Percentiles rank a stretch among this genome's conserved stretches.
Evolutionary conservation across 2,329 filamentous ascomycete genomes (phyloP).

Genomic region (Penicillium sp.): DNA sequence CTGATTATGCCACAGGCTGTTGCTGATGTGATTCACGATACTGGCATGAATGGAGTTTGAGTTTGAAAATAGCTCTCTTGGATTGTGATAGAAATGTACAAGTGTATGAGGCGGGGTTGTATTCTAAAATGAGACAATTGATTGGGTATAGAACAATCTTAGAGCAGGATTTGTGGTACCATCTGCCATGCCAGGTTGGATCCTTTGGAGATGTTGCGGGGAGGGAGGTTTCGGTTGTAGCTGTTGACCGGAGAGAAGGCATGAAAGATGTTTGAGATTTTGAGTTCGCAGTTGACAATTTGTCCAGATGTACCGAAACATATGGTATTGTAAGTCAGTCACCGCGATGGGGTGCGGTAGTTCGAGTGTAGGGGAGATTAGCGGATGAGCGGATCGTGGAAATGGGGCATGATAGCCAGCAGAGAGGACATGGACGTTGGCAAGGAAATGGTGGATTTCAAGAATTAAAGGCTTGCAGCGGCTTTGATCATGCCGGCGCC

Average conservation of each 20-base stretch:
- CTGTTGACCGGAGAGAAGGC: background rate
- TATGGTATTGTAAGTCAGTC: background rate
- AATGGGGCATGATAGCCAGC: background rate
- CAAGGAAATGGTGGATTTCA: background rate
- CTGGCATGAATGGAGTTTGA: background rate
- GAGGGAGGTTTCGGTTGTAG: background rate
- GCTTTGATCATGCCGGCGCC: conserved; percentile 68
- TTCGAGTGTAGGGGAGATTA: background rate
- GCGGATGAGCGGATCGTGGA: background rate
- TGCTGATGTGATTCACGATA: conserved; percentile 11
- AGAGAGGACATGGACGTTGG: background rate
- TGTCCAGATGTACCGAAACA: background rate
- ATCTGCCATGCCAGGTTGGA: background rate
- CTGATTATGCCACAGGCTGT: conserved; percentile 10
- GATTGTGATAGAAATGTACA: background rate
- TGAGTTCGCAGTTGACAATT: background rate
- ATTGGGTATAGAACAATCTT: conserved; percentile 31
- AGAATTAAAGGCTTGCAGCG: conserved; percentile 45
- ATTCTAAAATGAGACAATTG: conserved; percentile 17
- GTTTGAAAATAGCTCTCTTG: background rate
- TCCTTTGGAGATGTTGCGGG: background rate
- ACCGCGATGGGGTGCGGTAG: background rate
- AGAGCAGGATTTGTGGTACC: background rate
- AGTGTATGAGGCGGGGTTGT: background rate
- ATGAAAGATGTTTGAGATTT: background rate